These are phyloP conservation scores for Collariella sp. DNA, from an alignment of 495 filamentous ascomycete genomes.

Conservation along the genomic window DNA sequence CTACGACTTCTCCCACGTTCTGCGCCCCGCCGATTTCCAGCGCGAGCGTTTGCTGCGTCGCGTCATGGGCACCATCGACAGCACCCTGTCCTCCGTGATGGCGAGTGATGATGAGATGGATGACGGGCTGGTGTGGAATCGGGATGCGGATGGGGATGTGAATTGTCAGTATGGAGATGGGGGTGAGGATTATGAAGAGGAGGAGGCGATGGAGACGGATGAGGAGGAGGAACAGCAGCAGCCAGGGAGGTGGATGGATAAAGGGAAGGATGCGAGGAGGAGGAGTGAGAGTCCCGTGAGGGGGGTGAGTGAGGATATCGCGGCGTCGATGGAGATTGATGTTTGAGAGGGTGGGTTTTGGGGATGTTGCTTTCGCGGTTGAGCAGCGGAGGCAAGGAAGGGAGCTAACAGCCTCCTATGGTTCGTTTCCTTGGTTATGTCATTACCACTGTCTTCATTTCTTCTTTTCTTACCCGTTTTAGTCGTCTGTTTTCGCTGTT, in stretches of 20 bases:
- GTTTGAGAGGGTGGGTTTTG: slow-evolving; percentile 15
- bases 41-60: slow-evolving; percentile 63
- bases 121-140: slow-evolving; percentile 39
- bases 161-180: slow-evolving; percentile 46
- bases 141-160: slow-evolving; percentile 44
- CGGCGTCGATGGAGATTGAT: slow-evolving; percentile 59
- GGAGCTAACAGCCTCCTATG: background rate
- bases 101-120: slow-evolving; percentile 40
- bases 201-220: slow-evolving; percentile 27
- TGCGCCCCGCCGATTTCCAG: slow-evolving; percentile 80
- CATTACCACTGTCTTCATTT: too few relatives aligned
- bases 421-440: background rate
- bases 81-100: slow-evolving; percentile 62
- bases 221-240: slow-evolving; percentile 20
- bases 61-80: slow-evolving; percentile 79
- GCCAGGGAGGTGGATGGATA: slow-evolving; percentile 30
- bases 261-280: background rate
- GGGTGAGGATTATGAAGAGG: slow-evolving; percentile 48
- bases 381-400: background rate
- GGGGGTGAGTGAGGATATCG: slow-evolving; percentile 67
- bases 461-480: background rate
- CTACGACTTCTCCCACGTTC: slow-evolving; percentile 90
- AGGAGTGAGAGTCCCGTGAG: slow-evolving; percentile 46
- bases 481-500: background rate
- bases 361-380: background rate